Percentiles rank a stretch among this genome's conserved stretches.
These are phyloP conservation scores for Xanthoceras sorbifolium DNA, from an alignment of 345 rosid species.

Conservation along the genomic window DNA sequence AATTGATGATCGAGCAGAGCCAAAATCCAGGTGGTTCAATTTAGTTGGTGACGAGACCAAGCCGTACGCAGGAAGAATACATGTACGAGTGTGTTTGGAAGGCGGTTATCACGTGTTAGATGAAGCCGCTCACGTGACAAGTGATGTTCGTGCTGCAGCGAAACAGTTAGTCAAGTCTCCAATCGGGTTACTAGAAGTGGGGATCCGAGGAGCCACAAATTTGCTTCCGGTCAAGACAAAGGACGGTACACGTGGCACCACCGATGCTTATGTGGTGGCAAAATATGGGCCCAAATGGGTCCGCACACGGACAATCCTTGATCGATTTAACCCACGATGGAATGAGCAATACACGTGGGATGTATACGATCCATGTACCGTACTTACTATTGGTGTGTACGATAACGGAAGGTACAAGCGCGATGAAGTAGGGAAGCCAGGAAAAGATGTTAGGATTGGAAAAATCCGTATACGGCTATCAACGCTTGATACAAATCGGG, in stretches of 20 bases:
- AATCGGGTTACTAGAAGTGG: conserved; percentile 78
- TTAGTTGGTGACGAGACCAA: conserved; percentile 60
- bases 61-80: conserved; percentile 81
- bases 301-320: conserved; percentile 77
- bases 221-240: conserved; percentile 80
- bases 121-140: conserved; percentile 93
- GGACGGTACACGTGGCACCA: conserved; percentile 87
- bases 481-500: conserved; percentile 72
- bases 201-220: conserved; percentile 81
- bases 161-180: conserved; percentile 82
- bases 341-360: conserved; percentile 97
- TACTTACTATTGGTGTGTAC: conserved; percentile 74
- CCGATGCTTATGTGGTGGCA: conserved; percentile 87
- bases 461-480: conserved; percentile 75
- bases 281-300: conserved; percentile 95
- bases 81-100: conserved; percentile 71
- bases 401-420: conserved; percentile 74
- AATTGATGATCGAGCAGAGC: conserved; percentile 54
- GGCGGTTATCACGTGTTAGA: conserved; percentile 96
- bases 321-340: conserved; percentile 92
- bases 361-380: conserved; percentile 83
- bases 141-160: conserved; percentile 83
- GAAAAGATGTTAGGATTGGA: conserved; percentile 61
- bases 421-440: conserved; percentile 60
- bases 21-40: conserved; percentile 84